Evolutionary conservation across 2,329 filamentous ascomycete species (phyloP), one percentile per base, ranked within the genome.

Genomic region (Claviceps sp.): DNA sequence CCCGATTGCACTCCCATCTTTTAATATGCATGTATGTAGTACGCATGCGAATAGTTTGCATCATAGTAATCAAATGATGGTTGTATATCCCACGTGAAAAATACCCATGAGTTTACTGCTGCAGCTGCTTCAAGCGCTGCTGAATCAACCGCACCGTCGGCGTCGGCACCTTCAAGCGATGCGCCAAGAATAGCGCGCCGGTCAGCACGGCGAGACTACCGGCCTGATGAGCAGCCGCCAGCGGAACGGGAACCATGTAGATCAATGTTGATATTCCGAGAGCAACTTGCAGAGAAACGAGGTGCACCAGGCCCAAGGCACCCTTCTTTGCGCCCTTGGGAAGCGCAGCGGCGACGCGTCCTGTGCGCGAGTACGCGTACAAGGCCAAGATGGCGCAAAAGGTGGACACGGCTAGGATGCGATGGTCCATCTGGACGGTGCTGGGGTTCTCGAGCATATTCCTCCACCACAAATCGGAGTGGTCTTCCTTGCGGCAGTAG

Each of bases 361-460:
- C 81, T 52, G 81, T 81, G 56, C 87, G 82, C 4, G 86, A 80
- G 69, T 90, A 97, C n/a, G 80, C 78, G 68, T 84, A 94, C 10
- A 98, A 76, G 4, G 81, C 76, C 57, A 95, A 72, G 55, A 97
- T 81, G 56, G 85, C 78, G 50, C 81, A 85, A 68, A 95, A 95
- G 1, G 91, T 95, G 16, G 88, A 89, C 47, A 84, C 88, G 54
- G 93, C 94, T 39, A 97, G 77, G 60, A 95, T 87, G 45, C 94
- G 85, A 73, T 98, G 93, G 70, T 98, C 88, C 45, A 98, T 80
- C 71, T 98, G 94, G 2, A 97, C 94, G 26, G 94, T 80, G 16
- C 87, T 90, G 3, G 93, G 94, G 71, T 98, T 98, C 74, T 97
- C 93, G 38, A 97, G 83, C 76, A 94, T 86, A 71, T 98, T 98